These are phyloP conservation scores for Lolium rigidum DNA, from an alignment of 176 grass and related monocot genomes.

Conservation along the genomic window DNA sequence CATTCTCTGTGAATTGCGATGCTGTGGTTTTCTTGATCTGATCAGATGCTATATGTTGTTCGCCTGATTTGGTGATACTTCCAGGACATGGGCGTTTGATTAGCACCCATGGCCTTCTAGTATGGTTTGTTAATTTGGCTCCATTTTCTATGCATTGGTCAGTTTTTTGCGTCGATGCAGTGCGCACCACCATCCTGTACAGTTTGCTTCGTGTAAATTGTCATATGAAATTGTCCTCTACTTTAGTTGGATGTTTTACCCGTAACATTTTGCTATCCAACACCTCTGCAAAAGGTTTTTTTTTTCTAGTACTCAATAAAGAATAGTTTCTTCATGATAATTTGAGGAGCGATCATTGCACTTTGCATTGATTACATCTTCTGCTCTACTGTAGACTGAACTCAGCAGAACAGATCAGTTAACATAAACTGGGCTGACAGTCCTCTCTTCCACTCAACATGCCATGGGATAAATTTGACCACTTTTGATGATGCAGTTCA, in stretches of 20 bases:
- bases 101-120: background rate
- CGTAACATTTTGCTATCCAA: background rate
- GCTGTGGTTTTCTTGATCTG: background rate
- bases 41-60: background rate
- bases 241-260: background rate
- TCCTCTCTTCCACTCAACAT: background rate
- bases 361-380: background rate
- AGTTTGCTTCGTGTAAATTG: background rate
- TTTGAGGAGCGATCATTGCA: background rate
- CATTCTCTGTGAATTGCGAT: background rate
- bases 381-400: background rate
- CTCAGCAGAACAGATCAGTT: background rate
- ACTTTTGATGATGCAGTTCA: background rate
- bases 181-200: background rate
- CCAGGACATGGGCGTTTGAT: background rate
- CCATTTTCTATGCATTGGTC: background rate
- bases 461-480: background rate
- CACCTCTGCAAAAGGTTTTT: background rate
- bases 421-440: background rate
- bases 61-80: background rate
- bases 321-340: background rate
- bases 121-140: too few species aligned
- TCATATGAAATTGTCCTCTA: background rate
- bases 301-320: background rate
- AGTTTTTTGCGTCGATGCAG: background rate